Evolutionary conservation across 352 stramenopile species (phyloP).

Genomic region (Pythium grandisporangium): DNA sequence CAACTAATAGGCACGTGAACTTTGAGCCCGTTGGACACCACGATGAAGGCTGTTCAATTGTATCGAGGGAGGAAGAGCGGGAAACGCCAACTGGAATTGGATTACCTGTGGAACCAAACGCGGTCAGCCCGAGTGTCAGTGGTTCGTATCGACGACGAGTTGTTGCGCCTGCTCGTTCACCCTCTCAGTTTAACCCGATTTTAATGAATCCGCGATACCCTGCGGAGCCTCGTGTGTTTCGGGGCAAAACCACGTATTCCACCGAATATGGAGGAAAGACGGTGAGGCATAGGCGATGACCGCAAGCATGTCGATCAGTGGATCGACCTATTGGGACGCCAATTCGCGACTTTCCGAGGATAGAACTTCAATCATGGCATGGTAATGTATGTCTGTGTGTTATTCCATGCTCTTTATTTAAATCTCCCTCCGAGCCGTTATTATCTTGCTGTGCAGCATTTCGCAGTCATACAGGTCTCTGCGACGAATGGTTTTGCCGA

Average conservation of each 20-base stretch:
- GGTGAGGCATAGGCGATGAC: too few species aligned
- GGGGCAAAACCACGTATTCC: constrained; percentile 27
- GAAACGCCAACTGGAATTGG: too few species aligned
- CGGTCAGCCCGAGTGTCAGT: too few species aligned
- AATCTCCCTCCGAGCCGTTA: not conserved
- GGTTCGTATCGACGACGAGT: too few species aligned
- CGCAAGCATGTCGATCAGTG: too few species aligned
- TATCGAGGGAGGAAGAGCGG: too few species aligned
- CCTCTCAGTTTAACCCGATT: constrained; percentile 44
- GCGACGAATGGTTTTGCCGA: too few species aligned
- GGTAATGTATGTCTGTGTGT: not conserved
- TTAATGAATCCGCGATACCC: constrained; percentile 38
- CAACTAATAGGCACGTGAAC: not conserved
- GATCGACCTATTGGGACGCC: too few species aligned
- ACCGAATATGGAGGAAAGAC: constrained; percentile 22
- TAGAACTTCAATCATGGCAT: constrained; percentile 12
- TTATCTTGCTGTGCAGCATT: not conserved
- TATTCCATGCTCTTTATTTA: not conserved
- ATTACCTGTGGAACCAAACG: too few species aligned
- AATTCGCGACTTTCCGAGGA: constrained; percentile 15
- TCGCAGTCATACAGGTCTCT: not conserved
- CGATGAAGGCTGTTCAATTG: constrained; percentile 8
- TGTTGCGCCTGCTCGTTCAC: too few species aligned
- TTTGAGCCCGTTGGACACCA: not conserved
- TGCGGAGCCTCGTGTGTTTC: constrained; percentile 27